phyloP scores from a whole-genome alignment of 306 rosid species.

The Calophaca sinica region DNA sequence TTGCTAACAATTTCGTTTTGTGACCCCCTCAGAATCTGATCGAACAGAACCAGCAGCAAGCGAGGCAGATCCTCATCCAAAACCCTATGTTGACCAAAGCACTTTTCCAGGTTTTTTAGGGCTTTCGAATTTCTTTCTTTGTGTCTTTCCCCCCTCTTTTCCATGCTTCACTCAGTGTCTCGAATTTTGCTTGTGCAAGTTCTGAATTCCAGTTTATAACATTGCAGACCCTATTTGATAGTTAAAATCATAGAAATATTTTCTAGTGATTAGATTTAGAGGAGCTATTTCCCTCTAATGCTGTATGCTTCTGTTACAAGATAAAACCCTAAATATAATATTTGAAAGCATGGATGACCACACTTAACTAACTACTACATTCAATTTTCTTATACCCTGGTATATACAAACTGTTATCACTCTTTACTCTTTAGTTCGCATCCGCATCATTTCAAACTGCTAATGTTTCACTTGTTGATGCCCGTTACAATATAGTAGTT shows the following conservation, averaged over 20 bases:
- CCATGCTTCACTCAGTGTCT: background rate
- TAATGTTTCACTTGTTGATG: slow-evolving; percentile 25
- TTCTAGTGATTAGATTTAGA: slow-evolving; percentile 32
- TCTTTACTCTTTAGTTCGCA: background rate
- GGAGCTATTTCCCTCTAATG: background rate
- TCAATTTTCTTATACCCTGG: slow-evolving; percentile 15
- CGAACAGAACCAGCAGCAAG: slow-evolving; percentile 94
- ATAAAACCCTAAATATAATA: slow-evolving; percentile 28
- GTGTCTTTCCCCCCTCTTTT: slow-evolving; percentile 5
- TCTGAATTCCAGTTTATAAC: background rate
- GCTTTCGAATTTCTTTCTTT: background rate
- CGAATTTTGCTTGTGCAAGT: background rate
- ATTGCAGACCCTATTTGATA: background rate
- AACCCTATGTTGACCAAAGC: slow-evolving; percentile 91
- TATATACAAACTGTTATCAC: background rate
- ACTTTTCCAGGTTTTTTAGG: slow-evolving; percentile 79
- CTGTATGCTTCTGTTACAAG: background rate
- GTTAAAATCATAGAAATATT: background rate
- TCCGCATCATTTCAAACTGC: background rate
- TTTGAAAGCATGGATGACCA: background rate
- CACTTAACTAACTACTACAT: background rate
- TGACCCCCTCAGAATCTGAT: slow-evolving; percentile 62
- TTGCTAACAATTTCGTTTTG: slow-evolving; percentile 27
- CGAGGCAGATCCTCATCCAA: slow-evolving; percentile 91
- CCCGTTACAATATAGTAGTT: background rate